A percentile compares a stretch with the other conserved stretches of the same genome.
Conservation (phyloP, 108 stramenopile species). For the Discostella pseudostelligera region DNA sequence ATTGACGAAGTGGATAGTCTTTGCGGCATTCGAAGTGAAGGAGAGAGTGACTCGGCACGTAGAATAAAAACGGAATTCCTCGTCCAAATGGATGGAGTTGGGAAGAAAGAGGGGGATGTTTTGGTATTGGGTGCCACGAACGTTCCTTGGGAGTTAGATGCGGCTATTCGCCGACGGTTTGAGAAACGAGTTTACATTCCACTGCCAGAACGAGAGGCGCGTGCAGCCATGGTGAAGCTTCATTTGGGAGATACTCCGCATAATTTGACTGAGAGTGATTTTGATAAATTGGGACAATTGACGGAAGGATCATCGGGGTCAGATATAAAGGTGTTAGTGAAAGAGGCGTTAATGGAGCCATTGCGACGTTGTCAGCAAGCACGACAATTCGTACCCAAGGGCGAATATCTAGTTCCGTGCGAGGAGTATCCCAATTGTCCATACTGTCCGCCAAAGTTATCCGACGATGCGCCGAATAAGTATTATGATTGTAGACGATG, state of each 20-base stretch:
- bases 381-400: constrained; percentile 82
- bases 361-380: constrained; percentile 93
- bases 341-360: constrained; percentile 98
- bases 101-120: constrained; percentile 76
- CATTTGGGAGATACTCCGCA: constrained; percentile 92
- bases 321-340: constrained; percentile 94
- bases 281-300: constrained; percentile 72
- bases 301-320: constrained; percentile 90
- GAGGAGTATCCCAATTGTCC: constrained; percentile 88
- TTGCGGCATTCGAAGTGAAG: constrained; percentile 88
- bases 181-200: constrained; percentile 99
- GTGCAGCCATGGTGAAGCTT: constrained; percentile 91
- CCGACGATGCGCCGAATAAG: constrained; percentile 58
- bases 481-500: constrained; percentile 85
- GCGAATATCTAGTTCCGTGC: constrained; percentile 68
- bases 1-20: no score
- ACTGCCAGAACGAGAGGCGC: constrained; percentile 87
- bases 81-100: constrained; percentile 99
- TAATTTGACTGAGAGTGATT: constrained; percentile 80
- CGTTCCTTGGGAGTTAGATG: constrained; percentile 98
- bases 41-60: constrained; percentile 88
- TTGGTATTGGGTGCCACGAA: constrained; percentile 96
- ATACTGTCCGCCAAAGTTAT: constrained; percentile 88
- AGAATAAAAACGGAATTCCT: constrained; percentile 99
- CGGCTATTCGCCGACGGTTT: constrained; percentile 99